Percentiles rank a stretch among this genome's conserved stretches.
Evolutionary conservation across 805 yeast species (phyloP).

Genomic region (Tetrapisispora arboricola): DNA sequence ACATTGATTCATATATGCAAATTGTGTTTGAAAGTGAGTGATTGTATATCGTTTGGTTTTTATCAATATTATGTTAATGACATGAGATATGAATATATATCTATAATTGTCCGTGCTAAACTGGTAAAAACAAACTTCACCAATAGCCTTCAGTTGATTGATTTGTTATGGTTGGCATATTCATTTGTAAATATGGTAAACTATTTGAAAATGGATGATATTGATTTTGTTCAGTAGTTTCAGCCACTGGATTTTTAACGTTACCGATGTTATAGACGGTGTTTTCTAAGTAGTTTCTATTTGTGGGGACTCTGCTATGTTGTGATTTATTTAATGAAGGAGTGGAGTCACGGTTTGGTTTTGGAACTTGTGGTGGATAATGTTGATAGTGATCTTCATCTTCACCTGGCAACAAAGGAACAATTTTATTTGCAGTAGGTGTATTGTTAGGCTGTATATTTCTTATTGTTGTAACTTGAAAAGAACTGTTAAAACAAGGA

Average conservation of each 20-base stretch:
- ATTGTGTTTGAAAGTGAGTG: not conserved
- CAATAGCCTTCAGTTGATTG: conserved; percentile 7
- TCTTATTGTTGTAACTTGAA: not conserved
- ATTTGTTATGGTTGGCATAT: conserved; percentile 15
- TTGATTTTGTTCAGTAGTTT: conserved; percentile 1
- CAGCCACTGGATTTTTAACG: not conserved
- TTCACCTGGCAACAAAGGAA: not conserved
- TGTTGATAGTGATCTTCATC: conserved; percentile 1
- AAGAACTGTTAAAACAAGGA: not conserved
- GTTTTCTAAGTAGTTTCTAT: not conserved
- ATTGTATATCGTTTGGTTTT: not conserved
- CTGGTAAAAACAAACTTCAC: not conserved
- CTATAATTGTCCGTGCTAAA: too few species aligned
- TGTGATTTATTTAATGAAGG: not conserved
- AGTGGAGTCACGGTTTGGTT: not conserved
- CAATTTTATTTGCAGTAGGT: not conserved
- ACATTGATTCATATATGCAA: conserved; percentile 1
- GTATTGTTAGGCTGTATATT: not conserved
- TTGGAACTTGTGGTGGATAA: conserved; percentile 3
- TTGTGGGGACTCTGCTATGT: not conserved
- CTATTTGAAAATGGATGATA: conserved; percentile 4
- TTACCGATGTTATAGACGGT: not conserved
- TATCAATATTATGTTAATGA: not conserved
- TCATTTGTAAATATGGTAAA: conserved; percentile 11
- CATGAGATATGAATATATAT: too few species aligned